A percentile compares a stretch with the other conserved stretches of the same genome.
Evolutionary conservation across 2,329 filamentous ascomycete genomes (phyloP).

Genomic region (Pseudocercospora macadamiae): DNA sequence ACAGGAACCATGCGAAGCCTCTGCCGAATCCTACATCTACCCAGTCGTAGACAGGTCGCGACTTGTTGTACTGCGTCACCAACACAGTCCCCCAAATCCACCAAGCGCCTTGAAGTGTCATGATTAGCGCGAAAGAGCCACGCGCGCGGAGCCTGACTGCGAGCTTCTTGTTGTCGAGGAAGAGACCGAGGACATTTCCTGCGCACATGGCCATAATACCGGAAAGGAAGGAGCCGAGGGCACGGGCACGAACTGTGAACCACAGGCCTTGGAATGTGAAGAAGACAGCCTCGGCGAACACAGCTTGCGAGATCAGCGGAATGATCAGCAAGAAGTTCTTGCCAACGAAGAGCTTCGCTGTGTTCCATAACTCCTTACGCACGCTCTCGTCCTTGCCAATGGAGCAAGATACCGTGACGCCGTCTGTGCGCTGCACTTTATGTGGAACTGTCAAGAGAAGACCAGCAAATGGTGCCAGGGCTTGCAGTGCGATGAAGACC

Average conservation of each 20-base stretch:
- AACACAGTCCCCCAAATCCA: slow-evolving; percentile 73
- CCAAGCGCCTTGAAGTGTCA: slow-evolving; percentile 66
- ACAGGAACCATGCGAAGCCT: slow-evolving; percentile 68
- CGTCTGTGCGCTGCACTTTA: slow-evolving; percentile 67
- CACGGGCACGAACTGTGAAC: slow-evolving; percentile 70
- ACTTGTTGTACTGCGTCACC: slow-evolving; percentile 62
- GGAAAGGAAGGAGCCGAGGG: slow-evolving; percentile 71
- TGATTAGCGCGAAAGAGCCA: slow-evolving; percentile 57
- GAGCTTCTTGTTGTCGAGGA: slow-evolving; percentile 62
- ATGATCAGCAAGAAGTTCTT: slow-evolving; percentile 67
- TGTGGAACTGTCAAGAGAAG: slow-evolving; percentile 64
- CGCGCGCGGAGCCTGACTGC: slow-evolving; percentile 59
- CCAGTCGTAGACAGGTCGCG: slow-evolving; percentile 69
- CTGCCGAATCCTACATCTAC: slow-evolving; percentile 63
- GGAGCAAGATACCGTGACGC: slow-evolving; percentile 61
- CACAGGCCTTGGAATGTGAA: slow-evolving; percentile 66
- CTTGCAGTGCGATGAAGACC: slow-evolving; percentile 72
- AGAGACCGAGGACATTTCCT: slow-evolving; percentile 68
- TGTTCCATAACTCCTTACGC: slow-evolving; percentile 63
- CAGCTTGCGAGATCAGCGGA: slow-evolving; percentile 70
- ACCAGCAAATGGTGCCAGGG: slow-evolving; percentile 65
- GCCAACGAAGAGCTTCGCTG: slow-evolving; percentile 61
- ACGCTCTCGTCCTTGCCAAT: slow-evolving; percentile 57
- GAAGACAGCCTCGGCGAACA: slow-evolving; percentile 72
- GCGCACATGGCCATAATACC: slow-evolving; percentile 67